These are phyloP conservation scores for Penicillium sclerotigenum DNA, from an alignment of 2,329 filamentous ascomycete species.

Conservation along the genomic window DNA sequence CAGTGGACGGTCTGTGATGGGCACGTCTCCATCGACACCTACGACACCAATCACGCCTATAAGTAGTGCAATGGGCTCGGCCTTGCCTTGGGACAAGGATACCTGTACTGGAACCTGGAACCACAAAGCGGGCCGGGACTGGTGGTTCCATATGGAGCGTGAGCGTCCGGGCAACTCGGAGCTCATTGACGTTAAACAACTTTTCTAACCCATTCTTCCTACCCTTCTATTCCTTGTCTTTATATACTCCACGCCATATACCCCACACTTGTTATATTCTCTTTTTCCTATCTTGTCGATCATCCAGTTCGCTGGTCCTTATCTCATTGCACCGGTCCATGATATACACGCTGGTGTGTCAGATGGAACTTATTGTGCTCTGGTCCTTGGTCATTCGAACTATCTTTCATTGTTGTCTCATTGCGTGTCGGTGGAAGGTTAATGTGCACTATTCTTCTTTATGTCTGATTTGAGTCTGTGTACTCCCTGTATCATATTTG, in stretches of 20 bases:
- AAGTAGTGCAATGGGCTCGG: constrained; percentile 25
- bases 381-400: neutral
- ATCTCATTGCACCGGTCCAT: neutral
- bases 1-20: constrained; percentile 30
- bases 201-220: constrained; percentile 29
- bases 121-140: constrained; percentile 41
- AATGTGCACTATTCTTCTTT: constrained; percentile 4
- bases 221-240: constrained; percentile 7
- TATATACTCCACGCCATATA: constrained; percentile 20
- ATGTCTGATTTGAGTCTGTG: constrained; percentile 5
- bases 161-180: constrained; percentile 37
- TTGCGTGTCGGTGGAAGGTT: constrained; percentile 1
- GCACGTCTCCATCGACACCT: constrained; percentile 32
- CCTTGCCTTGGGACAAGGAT: constrained; percentile 41
- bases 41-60: constrained; percentile 33
- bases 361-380: neutral
- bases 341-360: constrained; percentile 8
- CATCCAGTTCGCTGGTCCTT: neutral
- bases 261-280: constrained; percentile 22
- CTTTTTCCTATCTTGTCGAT: constrained; percentile 10
- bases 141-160: constrained; percentile 47
- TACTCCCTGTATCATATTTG: constrained; percentile 14
- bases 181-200: constrained; percentile 32
- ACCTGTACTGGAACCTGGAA: constrained; percentile 47
- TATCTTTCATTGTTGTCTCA: constrained; percentile 9